phyloP scores from a whole-genome alignment of 2,329 filamentous ascomycete species.

The Colletotrichum trifolii region DNA sequence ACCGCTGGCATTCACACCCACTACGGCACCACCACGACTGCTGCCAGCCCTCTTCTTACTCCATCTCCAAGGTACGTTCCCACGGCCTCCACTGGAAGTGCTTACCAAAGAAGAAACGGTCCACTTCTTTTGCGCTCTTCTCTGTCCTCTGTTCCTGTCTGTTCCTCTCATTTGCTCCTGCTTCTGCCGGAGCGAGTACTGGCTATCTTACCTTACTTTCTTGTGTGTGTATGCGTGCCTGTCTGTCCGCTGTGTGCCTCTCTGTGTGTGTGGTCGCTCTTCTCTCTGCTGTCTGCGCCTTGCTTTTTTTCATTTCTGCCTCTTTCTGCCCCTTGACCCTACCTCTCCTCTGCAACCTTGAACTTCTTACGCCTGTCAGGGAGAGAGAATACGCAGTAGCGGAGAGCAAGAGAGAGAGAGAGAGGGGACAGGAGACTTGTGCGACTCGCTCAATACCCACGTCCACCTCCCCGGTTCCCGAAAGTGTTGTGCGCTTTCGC shows the following conservation, averaged over 20 bases:
- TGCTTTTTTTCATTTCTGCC: conserved; percentile 10
- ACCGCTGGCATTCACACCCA: conserved; percentile 38
- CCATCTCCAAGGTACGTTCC: conserved; percentile 36
- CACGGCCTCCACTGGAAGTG: conserved; percentile 26
- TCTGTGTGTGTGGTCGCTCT: background rate
- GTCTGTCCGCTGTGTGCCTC: background rate
- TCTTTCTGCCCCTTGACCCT: conserved; percentile 23
- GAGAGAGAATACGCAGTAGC: background rate
- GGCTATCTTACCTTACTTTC: too few species aligned
- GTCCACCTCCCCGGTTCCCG: conserved; percentile 16
- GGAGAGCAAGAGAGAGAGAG: background rate
- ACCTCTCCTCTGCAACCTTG: conserved; percentile 26
- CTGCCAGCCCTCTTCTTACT: conserved; percentile 32
- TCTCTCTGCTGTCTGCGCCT: conserved; percentile 1
- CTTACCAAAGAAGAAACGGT: conserved; percentile 35
- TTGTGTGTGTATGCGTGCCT: background rate
- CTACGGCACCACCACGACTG: conserved; percentile 20
- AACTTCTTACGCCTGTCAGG: conserved; percentile 20
- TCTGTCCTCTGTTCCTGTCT: conserved; percentile 28
- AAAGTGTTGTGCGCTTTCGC: conserved; percentile 19
- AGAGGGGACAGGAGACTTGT: background rate
- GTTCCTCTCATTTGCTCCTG: conserved; percentile 3
- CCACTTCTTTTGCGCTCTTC: conserved; percentile 32
- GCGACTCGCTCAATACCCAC: conserved; percentile 16
- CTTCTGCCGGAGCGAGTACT: background rate